Conservation (phyloP, 2,329 filamentous ascomycete genomes). For the Microascus cirrosus region DNA sequence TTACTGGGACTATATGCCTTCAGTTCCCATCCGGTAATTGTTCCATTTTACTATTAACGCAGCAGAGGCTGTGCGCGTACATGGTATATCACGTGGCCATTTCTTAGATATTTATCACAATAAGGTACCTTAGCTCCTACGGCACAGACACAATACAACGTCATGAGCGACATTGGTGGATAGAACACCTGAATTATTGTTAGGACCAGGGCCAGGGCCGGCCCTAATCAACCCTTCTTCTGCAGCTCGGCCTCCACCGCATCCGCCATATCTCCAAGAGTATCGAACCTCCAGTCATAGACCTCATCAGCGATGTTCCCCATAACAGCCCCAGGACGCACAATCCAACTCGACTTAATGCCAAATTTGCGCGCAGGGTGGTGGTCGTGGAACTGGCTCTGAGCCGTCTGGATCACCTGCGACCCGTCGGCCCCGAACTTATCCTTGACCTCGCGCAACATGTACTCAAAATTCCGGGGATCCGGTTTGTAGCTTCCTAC, state of each 20-base stretch:
- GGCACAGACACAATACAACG: too few relatives aligned
- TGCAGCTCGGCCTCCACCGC: conserved; percentile 28
- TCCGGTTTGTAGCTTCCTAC: conserved; percentile 64
- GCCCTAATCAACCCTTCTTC: too few relatives aligned
- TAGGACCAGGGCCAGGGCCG: too few relatives aligned
- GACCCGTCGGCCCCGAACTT: conserved; percentile 45
- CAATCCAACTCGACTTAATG: conserved; percentile 52
- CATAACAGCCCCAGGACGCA: conserved; percentile 27
- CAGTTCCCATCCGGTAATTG: background rate
- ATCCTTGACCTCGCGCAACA: conserved; percentile 40
- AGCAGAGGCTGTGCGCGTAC: too few relatives aligned
- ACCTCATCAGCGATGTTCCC: conserved; percentile 26
- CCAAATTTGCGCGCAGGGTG: conserved; percentile 48
- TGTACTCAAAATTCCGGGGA: conserved; percentile 51
- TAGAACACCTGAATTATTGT: too few relatives aligned
- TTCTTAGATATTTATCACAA: too few relatives aligned
- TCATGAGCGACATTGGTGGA: too few relatives aligned
- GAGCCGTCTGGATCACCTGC: conserved; percentile 53
- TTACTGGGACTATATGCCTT: background rate
- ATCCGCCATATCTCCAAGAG: conserved; percentile 45
- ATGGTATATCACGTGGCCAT: too few relatives aligned
- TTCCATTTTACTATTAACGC: too few relatives aligned
- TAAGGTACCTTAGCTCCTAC: too few relatives aligned
- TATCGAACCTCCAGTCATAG: conserved; percentile 46
- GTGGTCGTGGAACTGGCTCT: conserved; percentile 62